phyloP scores from a whole-genome alignment of 495 filamentous ascomycete genomes.

The Hyaloscypha bicolor region DNA sequence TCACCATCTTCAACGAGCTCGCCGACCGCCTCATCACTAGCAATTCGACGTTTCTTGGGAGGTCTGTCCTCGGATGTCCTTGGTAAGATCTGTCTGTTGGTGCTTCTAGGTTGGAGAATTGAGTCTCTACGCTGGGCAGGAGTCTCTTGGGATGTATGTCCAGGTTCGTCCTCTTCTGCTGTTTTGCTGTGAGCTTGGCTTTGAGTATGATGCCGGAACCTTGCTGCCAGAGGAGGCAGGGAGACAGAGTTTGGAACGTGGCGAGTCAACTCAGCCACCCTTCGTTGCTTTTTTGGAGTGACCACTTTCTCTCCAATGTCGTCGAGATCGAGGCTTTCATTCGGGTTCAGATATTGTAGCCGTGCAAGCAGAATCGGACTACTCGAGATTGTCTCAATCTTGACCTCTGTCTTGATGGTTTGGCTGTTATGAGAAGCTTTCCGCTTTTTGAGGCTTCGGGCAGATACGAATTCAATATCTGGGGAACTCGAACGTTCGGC shows the following conservation, averaged over 20 bases:
- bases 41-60: conserved; percentile 22
- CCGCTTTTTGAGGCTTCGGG: conserved; percentile 21
- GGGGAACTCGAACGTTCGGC: neutral
- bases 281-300: conserved; percentile 62
- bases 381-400: conserved; percentile 39
- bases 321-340: conserved; percentile 75
- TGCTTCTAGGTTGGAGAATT: conserved; percentile 30
- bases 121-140: conserved; percentile 16
- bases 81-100: conserved; percentile 18
- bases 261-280: conserved; percentile 9
- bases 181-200: neutral
- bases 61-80: conserved; percentile 15
- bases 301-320: conserved; percentile 60
- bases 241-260: conserved; percentile 3
- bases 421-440: conserved; percentile 11
- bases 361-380: conserved; percentile 35
- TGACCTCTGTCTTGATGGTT: conserved; percentile 16
- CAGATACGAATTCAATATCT: conserved; percentile 37
- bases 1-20: conserved; percentile 27
- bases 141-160: neutral
- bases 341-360: conserved; percentile 35
- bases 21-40: conserved; percentile 22
- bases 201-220: neutral
- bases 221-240: neutral
- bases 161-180: neutral